Percentiles rank a stretch among this genome's conserved stretches.
Conservation (phyloP, 345 rosid genomes). For the Erodium maritimum region DNA sequence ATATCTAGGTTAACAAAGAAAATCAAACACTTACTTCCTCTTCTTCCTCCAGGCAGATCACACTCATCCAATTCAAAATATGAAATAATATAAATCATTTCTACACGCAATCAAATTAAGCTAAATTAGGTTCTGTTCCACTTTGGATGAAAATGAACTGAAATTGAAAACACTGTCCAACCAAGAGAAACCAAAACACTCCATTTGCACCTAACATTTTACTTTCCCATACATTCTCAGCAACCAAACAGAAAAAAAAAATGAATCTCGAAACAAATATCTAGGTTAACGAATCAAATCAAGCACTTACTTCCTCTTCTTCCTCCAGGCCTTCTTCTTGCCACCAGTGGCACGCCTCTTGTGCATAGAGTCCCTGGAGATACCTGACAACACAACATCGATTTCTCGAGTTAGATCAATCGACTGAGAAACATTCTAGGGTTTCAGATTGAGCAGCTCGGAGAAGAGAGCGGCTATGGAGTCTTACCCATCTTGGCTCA, state of each 20-base stretch:
- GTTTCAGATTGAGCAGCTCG: not conserved
- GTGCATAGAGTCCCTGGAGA: slow-evolving; percentile 59
- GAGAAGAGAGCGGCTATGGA: not conserved
- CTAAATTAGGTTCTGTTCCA: too few species aligned
- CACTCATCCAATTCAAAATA: too few species aligned
- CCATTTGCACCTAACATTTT: not conserved
- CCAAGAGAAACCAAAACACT: not conserved
- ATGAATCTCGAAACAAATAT: not conserved
- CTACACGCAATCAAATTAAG: too few species aligned
- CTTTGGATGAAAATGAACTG: too few species aligned
- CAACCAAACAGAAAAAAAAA: not conserved
- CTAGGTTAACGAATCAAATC: not conserved
- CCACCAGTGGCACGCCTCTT: slow-evolving; percentile 78
- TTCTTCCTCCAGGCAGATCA: slow-evolving; percentile 68
- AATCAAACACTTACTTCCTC: slow-evolving; percentile 28
- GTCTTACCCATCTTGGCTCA: not conserved
- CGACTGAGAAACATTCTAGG: not conserved
- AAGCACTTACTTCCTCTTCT: slow-evolving; percentile 43
- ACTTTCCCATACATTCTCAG: not conserved
- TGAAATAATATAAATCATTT: too few species aligned
- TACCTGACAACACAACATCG: slow-evolving; percentile 22
- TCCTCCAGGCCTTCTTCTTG: slow-evolving; percentile 58
- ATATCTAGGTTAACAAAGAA: not conserved
- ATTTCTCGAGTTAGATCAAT: not conserved
- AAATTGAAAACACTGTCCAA: too few species aligned